Evolutionary conservation across 1,284 basidiomycete genomes (phyloP).

Genomic region (Ustilago nuda): DNA sequence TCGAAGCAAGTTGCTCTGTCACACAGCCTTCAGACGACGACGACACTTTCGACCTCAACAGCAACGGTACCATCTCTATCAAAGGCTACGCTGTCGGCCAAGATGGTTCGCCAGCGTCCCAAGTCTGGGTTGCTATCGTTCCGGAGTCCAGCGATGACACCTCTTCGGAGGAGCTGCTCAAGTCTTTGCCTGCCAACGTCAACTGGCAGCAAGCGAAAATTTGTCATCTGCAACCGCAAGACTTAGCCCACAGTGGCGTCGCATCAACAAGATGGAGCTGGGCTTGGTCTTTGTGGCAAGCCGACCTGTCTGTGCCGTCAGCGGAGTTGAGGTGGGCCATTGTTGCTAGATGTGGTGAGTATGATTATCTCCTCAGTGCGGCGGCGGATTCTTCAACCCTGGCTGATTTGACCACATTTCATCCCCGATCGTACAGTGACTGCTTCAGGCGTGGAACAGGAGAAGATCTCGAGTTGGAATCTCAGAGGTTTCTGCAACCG

Average conservation of each 20-base stretch:
- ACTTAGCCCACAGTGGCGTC: neutral
- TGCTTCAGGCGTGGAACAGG: slow-evolving; percentile 44
- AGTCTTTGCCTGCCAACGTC: slow-evolving; percentile 16
- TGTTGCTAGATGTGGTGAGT: slow-evolving; percentile 48
- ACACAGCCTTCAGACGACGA: slow-evolving; percentile 24
- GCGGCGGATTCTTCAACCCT: neutral
- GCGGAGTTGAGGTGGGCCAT: slow-evolving; percentile 19
- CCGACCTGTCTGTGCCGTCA: slow-evolving; percentile 12
- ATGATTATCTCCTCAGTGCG: neutral
- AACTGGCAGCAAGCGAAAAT: slow-evolving; percentile 32
- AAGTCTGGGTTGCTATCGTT: slow-evolving; percentile 23
- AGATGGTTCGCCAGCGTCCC: slow-evolving; percentile 33
- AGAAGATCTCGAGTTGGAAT: slow-evolving; percentile 47
- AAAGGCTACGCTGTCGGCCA: slow-evolving; percentile 53
- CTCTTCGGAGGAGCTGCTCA: slow-evolving; percentile 22
- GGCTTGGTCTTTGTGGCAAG: slow-evolving; percentile 53
- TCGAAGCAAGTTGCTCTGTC: slow-evolving; percentile 45
- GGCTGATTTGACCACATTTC: slow-evolving; percentile 1
- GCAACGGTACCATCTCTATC: slow-evolving; percentile 5
- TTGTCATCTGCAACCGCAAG: neutral
- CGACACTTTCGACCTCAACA: neutral
- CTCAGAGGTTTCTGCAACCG: slow-evolving; percentile 55
- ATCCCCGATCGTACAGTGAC: slow-evolving; percentile 29
- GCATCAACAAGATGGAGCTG: slow-evolving; percentile 32
- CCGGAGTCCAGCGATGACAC: slow-evolving; percentile 1